phyloP scores from a whole-genome alignment of 805 yeast species.

The Ogataea polymorpha region DNA sequence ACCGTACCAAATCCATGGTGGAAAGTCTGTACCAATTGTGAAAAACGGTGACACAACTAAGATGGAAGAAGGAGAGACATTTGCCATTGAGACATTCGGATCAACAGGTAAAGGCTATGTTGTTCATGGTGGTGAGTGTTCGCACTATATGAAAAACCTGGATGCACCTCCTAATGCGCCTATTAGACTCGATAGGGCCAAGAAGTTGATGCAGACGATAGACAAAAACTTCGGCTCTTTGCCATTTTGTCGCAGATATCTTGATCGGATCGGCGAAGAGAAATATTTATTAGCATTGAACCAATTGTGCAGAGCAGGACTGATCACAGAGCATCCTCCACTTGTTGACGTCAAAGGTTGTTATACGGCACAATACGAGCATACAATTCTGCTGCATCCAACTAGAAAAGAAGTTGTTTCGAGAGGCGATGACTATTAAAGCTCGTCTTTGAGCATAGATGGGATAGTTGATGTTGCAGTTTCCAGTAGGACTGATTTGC shows the following conservation, averaged over 20 bases:
- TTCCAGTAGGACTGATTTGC: background rate
- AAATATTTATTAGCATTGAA: slow-evolving; percentile 86
- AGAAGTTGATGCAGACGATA: slow-evolving; percentile 63
- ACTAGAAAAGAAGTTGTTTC: slow-evolving; percentile 92
- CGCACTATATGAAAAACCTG: slow-evolving; percentile 77
- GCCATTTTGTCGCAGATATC: slow-evolving; percentile 94
- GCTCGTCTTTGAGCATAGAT: slow-evolving; percentile 12
- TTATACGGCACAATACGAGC: slow-evolving; percentile 96
- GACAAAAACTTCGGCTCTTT: slow-evolving; percentile 85
- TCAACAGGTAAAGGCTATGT: slow-evolving; percentile 95
- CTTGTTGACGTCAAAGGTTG: slow-evolving; percentile 77
- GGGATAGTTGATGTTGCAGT: background rate
- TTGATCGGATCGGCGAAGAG: slow-evolving; percentile 89
- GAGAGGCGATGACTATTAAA: slow-evolving; percentile 86
- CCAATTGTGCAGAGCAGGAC: slow-evolving; percentile 77
- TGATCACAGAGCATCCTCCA: slow-evolving; percentile 95
- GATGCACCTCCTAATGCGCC: slow-evolving; percentile 50
- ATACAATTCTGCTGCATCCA: slow-evolving; percentile 86
- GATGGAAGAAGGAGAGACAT: slow-evolving; percentile 98
- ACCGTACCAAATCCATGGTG: slow-evolving; percentile 84
- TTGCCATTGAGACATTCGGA: slow-evolving; percentile 98
- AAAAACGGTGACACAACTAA: slow-evolving; percentile 90
- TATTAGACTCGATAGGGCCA: slow-evolving; percentile 63
- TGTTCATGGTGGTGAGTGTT: slow-evolving; percentile 81
- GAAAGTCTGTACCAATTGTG: slow-evolving; percentile 95